Evolutionary conservation across 176 grass and related monocot species (phyloP), one percentile per base, ranked within the genome.

Genomic region (Oryza punctata): DNA sequence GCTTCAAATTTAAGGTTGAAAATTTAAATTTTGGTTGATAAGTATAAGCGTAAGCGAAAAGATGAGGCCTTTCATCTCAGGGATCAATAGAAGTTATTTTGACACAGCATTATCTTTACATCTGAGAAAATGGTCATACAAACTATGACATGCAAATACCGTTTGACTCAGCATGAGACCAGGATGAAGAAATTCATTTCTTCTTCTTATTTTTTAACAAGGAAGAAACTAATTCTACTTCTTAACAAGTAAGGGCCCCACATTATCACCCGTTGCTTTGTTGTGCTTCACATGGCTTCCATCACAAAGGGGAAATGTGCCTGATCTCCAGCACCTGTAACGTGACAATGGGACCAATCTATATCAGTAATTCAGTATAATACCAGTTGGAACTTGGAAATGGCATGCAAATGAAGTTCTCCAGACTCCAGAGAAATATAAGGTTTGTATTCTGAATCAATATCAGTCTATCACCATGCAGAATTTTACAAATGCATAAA

Each of bases 201-300:
- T 6, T 60, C 57, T 10, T 60, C 57, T 59, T 59, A 59, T 52
- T 52, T 52, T 52, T 52, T 19, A 35, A 59, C 16, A 59, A 18
- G 47, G 47, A 80, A 57, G 40, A 6, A 69, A 70, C 38, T 13
- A 21, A 69, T 33, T 75, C 82, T 87, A 94, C 80, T 95, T 98
- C 83, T 98, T 98, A 23, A 95, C 79, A 33, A 98, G 96, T 85
- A 98, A 72, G 33, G 96, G 96, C 0, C 96, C 96, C 4, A 95
- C 96, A 25, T 98, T 98, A 84, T 98, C 96, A 13, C 96, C 93
- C 24, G 93, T 98, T 27, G 87, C 91, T 82, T 98, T 95, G 83
- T 98, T 98, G 93, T 98, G 96, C 93, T 94, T 95, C 80, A 85
- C 89, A 84, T 98, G 96, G 73, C 85, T 35, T 78, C 96, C 96